Evolutionary conservation across 75 land plant species (phyloP).

Genomic region (Picea glauca): DNA sequence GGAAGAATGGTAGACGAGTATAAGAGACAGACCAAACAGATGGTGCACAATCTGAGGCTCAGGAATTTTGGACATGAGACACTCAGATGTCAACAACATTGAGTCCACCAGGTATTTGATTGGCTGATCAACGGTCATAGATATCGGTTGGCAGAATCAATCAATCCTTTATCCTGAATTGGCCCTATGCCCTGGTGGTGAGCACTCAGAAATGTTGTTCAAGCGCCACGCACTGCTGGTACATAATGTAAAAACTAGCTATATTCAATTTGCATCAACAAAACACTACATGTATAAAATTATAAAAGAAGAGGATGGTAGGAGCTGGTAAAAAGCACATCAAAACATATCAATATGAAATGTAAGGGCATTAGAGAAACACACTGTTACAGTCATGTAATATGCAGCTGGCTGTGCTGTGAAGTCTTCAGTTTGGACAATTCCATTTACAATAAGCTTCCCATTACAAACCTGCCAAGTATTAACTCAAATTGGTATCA

Average conservation of each 20-base stretch:
- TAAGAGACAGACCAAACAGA: conserved; percentile 16
- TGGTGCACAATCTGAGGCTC: conserved; percentile 25
- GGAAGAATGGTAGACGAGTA: neutral
- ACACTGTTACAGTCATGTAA: conserved; percentile 32
- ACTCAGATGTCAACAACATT: conserved; percentile 40
- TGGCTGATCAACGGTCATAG: neutral
- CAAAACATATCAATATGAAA: neutral
- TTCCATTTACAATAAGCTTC: conserved; percentile 52
- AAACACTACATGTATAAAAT: neutral
- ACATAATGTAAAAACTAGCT: neutral
- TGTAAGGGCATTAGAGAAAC: conserved; percentile 5
- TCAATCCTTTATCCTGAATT: neutral
- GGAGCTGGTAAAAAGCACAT: neutral
- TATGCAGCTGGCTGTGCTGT: conserved; percentile 40
- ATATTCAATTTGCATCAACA: neutral
- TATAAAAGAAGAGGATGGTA: neutral
- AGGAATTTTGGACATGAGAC: conserved; percentile 15
- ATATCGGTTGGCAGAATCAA: neutral
- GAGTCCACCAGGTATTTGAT: conserved; percentile 15
- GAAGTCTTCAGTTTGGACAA: conserved; percentile 40
- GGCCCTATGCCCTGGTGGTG: conserved; percentile 8
- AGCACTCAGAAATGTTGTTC: conserved; percentile 25
- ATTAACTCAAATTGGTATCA: neutral
- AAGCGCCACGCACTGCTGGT: conserved; percentile 20
- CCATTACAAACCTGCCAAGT: conserved; percentile 39